Evolutionary conservation across 2,329 filamentous ascomycete species (phyloP).

Genomic region (Cladosporium halotolerans): DNA sequence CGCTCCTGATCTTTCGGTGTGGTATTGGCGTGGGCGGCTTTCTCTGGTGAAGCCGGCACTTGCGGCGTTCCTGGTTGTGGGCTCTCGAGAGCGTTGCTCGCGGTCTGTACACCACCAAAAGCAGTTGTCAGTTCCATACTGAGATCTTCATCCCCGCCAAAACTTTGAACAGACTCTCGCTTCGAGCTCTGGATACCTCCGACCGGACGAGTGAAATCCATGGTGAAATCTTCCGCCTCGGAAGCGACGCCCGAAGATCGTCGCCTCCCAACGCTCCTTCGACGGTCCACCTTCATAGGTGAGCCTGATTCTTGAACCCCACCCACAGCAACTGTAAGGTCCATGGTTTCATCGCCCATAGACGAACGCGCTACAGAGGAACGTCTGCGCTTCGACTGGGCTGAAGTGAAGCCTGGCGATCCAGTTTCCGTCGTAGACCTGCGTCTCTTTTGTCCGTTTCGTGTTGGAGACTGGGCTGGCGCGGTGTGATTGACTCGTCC

Average conservation of each 20-base stretch:
- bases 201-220: constrained; percentile 52
- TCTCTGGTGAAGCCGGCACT: constrained; percentile 45
- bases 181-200: constrained; percentile 34
- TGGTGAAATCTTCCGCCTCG: constrained; percentile 42
- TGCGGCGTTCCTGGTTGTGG: constrained; percentile 28
- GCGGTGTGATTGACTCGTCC: constrained; percentile 41
- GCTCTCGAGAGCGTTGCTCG: constrained; percentile 20
- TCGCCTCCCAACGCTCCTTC: constrained; percentile 31
- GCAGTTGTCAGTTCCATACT: constrained; percentile 50
- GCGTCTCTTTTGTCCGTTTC: constrained; percentile 38
- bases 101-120: constrained; percentile 38
- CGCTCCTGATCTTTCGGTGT: constrained; percentile 53
- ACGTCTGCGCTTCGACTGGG: constrained; percentile 32
- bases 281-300: constrained; percentile 22
- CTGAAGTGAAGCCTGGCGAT: constrained; percentile 22
- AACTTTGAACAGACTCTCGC: constrained; percentile 19
- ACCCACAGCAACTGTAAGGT: constrained; percentile 34
- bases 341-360: constrained; percentile 38
- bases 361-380: constrained; percentile 31
- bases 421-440: constrained; percentile 34
- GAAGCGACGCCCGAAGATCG: constrained; percentile 30
- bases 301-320: constrained; percentile 24
- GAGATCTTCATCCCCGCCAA: constrained; percentile 41
- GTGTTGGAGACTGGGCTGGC: constrained; percentile 22
- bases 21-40: constrained; percentile 29